Evolutionary conservation across 2,329 filamentous ascomycete genomes (phyloP), one percentile per base, ranked within the genome.

Genomic region (Aureobasidium mangrovei): DNA sequence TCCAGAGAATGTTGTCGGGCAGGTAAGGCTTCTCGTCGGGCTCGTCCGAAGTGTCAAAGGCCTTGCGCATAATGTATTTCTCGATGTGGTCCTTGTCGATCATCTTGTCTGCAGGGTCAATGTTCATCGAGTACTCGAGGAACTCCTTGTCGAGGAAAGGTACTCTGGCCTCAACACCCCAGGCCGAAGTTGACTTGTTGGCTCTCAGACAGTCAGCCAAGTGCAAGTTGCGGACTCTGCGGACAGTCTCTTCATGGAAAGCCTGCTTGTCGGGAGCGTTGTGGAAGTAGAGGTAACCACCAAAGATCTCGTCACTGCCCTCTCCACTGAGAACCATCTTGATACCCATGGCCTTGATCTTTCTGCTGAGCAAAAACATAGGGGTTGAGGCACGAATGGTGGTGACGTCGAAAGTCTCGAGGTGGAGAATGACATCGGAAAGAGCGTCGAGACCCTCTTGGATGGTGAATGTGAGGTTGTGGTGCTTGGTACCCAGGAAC

Each of bases 311-410:
- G 71, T 98, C 93, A 66, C 87, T 93, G 47, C 93, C 93, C 74
- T 98, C 93, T 58, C 93, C 93, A 65, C 87, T 94, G 59, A 98
- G 80, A 55, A 98, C 93, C 93, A 98, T 98, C 82, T 98, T 98
- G 68, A 98, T 88, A 60, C 93, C 93, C 84, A 96, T 91, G 35
- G 91, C 93, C 80, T 98, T 98, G 79, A 98, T 98, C 79, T 98
- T 98, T 70, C 94, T 85, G 58, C 89, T 93, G 45, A 98, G 81
- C 60, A 98, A 77, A 76, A 96, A 98, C 93, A 98, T 98, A 61
- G 93, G 93, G 8, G 93, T 98, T 8, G 91, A 97, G 54, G 93
- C 93, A 68, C 93, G 90, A 69, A 98, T 97, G 3, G 93, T 98
- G 52, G 93, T 98, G 28, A 98, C 93, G 70, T 98, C 93, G 74